Evolutionary conservation across 768 basidiomycete genomes (phyloP).

Genomic region (Tulasnella sp.): DNA sequence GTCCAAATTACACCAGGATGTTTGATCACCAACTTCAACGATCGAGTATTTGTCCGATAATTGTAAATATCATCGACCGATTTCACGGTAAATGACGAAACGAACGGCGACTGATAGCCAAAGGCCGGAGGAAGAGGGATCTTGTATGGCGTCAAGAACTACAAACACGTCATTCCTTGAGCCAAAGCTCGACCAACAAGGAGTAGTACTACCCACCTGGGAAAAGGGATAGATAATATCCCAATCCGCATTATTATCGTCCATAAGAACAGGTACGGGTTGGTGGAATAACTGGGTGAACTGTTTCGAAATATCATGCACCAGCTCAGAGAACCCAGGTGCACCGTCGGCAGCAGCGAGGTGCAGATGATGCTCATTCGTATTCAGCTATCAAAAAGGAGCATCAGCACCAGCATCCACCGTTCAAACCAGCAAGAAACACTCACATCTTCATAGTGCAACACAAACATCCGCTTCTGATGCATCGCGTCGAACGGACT

Average conservation of each 20-base stretch:
- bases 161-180: conserved; percentile 9
- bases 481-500: conserved; percentile 71
- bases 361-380: conserved; percentile 60
- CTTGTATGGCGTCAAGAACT: conserved; percentile 81
- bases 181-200: neutral
- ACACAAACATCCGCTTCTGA: conserved; percentile 72
- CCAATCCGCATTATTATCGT: conserved; percentile 79
- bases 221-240: conserved; percentile 75
- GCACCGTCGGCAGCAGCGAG: conserved; percentile 73
- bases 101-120: conserved; percentile 42
- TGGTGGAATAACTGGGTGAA: conserved; percentile 40
- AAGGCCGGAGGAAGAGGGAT: conserved; percentile 45
- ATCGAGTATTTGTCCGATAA: conserved; percentile 47
- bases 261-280: conserved; percentile 43
- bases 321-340: conserved; percentile 56
- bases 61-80: conserved; percentile 48
- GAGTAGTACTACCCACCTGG: conserved; percentile 33
- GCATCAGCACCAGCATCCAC: conserved; percentile 1
- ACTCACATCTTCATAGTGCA: conserved; percentile 77
- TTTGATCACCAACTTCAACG: conserved; percentile 51
- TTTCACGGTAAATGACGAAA: conserved; percentile 32
- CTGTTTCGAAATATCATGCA: conserved; percentile 40
- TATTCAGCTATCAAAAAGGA: conserved; percentile 42
- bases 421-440: neutral
- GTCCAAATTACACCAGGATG: conserved; percentile 86